Evolutionary conservation across 1,139 yeast species (phyloP).

Genomic region (Lodderomyces oxycetoniae): DNA sequence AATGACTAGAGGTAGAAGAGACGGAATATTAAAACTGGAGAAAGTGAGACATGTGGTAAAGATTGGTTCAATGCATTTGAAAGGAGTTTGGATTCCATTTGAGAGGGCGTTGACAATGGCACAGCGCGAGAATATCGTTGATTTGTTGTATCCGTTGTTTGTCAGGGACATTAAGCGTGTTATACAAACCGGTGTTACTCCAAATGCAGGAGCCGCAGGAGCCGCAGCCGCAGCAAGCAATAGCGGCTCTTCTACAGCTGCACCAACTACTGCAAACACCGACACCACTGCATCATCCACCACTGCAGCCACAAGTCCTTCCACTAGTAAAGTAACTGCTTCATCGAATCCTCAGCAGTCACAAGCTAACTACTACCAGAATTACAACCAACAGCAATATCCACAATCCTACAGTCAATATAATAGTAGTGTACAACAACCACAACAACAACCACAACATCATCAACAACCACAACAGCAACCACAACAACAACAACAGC

Average conservation of each 20-base stretch:
- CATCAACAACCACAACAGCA: slow-evolving; percentile 14
- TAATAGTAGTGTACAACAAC: slow-evolving; percentile 4
- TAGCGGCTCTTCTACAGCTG: not conserved
- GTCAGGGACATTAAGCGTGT: slow-evolving; percentile 79
- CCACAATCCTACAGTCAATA: slow-evolving; percentile 3
- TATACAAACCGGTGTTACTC: slow-evolving; percentile 52
- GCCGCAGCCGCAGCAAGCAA: not conserved
- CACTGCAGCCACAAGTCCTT: slow-evolving; percentile 10
- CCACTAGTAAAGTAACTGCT: slow-evolving; percentile 11
- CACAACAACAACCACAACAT: slow-evolving; percentile 10
- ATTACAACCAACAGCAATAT: slow-evolving; percentile 15
- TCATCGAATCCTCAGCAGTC: slow-evolving; percentile 10
- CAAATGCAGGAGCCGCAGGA: slow-evolving; percentile 17
- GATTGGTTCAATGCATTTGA: slow-evolving; percentile 94
- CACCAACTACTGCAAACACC: slow-evolving; percentile 13
- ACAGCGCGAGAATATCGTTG: slow-evolving; percentile 82
- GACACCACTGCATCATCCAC: slow-evolving; percentile 9
- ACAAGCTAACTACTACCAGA: slow-evolving; percentile 15
- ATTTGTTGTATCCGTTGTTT: slow-evolving; percentile 78
- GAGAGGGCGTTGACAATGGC: slow-evolving; percentile 92
- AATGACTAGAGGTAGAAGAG: slow-evolving; percentile 54
- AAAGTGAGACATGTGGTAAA: slow-evolving; percentile 88
- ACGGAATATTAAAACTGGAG: slow-evolving; percentile 72
- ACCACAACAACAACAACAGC: slow-evolving; percentile 14
- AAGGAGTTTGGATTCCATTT: slow-evolving; percentile 98